Evolutionary conservation across 176 grass and related monocot species (phyloP), one percentile per base, ranked within the genome.

Genomic region (Poa annua): DNA sequence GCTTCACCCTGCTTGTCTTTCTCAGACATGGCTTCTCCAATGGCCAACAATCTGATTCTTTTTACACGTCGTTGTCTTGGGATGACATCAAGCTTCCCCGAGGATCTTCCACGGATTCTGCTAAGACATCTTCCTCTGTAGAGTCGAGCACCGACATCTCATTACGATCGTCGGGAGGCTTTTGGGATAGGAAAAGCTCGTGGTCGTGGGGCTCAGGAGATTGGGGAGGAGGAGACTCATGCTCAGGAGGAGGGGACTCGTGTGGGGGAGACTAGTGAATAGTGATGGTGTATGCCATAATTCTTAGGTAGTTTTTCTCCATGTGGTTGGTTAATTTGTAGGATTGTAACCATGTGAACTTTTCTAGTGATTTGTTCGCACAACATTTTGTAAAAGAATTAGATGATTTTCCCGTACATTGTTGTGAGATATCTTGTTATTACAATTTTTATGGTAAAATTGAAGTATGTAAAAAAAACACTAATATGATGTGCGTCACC

Each of bases 261-360:
- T 13, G 21, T 3, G 68, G 68, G 17, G 65, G 65, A 47, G 68
- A 71, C 68, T 71, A 26, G 68, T 71, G 68, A 71, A 41, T 71
- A 48, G 68, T 71, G 41, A 1, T 25, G 20, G 68, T 24, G 41
- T 45, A 11, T 25, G 35, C 19, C 38, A 24, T 41, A 22, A 71
- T 71, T 24, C 66, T 71, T 24, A 71, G 68, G 6, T 24, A 71
- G 67, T 45, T 24, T 71, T 70, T 11, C 32, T 66, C 16, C 33
- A 16, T 41, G 12, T 61, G 24, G 14, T 61, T 61, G 57, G 57
- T 71, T 45, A 41, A 45, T 24, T 71, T 38, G 2, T 45, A 24
- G 39, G 67, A 45, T 22, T 42, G 11, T 6, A 71, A 71, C 20
- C 5, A 11, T 24, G 67, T n/a, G 17, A 19, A n/a, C 17, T 66